Base-by-base conservation (phyloP, 352 stramenopile species). In the Elongisporangium senticosum region DNA sequence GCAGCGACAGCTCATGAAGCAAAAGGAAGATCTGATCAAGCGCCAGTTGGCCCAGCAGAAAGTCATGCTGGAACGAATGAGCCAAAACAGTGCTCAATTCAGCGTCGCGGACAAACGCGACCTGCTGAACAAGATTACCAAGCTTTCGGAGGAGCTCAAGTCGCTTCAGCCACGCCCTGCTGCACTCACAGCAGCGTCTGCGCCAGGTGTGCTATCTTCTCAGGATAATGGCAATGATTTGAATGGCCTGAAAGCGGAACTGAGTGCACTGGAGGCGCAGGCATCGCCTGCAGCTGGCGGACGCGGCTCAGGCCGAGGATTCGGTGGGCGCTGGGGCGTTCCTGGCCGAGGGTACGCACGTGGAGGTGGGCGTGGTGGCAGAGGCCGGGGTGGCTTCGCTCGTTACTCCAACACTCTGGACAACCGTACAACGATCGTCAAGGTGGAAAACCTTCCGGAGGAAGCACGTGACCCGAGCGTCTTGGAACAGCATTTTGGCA, bases 361-460 rank as follows among this genome's bases (percentile, higher is more conserved):
- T 62, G 79, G 76, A 57, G 67, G 69, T n/a, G 74, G 79, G 13
- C 60, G 61, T 53, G 76, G 74, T 17, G 66, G 65, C 47, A 67
- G 75, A 60, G 75, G 77, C 4, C 59, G 65, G 10, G 60, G 65
- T 24, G 58, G 64, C n/a, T 82, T 59, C 50, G 66, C 63, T 23
- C 58, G 56, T 20, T 66, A 73, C 21, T 89, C 83, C 14, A 70
- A 93, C 60, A 81, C 85, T 1, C 64, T 95, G 50, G 86, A 95
- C 62, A 93, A 93, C 61, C 86, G 86, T 51, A 93, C 86, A 19
- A 93, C 82, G 50, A 90, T 92, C 52, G 79, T 95, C 10, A 84
- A 88, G 53, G 74, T 95, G 49, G 75, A 67, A 24, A 87, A 90
- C 37, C 55, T 93, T 20, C 83, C 83, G 0, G 82, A 91, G 37